phyloP scores from a whole-genome alignment of 2,329 filamentous ascomycete species.

The Aureobasidium sp. region DNA sequence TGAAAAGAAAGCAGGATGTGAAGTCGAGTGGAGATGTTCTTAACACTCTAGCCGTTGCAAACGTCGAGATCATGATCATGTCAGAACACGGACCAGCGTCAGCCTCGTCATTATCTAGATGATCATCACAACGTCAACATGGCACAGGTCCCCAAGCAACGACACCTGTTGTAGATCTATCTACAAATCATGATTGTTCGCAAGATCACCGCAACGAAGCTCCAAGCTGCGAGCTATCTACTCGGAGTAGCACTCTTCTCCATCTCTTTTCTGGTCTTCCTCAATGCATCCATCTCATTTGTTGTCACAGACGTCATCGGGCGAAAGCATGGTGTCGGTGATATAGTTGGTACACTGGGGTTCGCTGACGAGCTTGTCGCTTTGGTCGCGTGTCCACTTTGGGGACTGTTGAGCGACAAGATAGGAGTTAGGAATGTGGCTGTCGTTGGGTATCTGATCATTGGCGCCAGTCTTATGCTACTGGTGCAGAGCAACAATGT shows the following conservation, averaged over 20 bases:
- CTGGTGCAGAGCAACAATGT: slow-evolving; percentile 82
- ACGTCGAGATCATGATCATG: neutral
- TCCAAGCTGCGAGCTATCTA: slow-evolving; percentile 61
- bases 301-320: slow-evolving; percentile 77
- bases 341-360: slow-evolving; percentile 74
- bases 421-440: slow-evolving; percentile 57
- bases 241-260: slow-evolving; percentile 76
- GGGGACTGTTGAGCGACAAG: slow-evolving; percentile 70
- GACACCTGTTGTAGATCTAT: neutral
- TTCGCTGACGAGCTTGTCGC: slow-evolving; percentile 79
- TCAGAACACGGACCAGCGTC: neutral
- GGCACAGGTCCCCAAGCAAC: neutral
- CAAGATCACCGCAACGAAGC: slow-evolving; percentile 41
- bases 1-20: too few relatives aligned
- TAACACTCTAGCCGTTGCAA: neutral
- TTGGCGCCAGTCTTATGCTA: slow-evolving; percentile 65
- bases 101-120: neutral
- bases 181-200: neutral
- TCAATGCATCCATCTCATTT: slow-evolving; percentile 77
- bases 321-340: slow-evolving; percentile 61
- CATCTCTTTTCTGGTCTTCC: slow-evolving; percentile 82
- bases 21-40: neutral
- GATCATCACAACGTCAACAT: neutral
- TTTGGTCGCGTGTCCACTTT: slow-evolving; percentile 68
- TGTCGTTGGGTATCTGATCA: slow-evolving; percentile 71